phyloP scores from a whole-genome alignment of 192 early-diverging fungal genomes.

The Backusella morwellensis region DNA sequence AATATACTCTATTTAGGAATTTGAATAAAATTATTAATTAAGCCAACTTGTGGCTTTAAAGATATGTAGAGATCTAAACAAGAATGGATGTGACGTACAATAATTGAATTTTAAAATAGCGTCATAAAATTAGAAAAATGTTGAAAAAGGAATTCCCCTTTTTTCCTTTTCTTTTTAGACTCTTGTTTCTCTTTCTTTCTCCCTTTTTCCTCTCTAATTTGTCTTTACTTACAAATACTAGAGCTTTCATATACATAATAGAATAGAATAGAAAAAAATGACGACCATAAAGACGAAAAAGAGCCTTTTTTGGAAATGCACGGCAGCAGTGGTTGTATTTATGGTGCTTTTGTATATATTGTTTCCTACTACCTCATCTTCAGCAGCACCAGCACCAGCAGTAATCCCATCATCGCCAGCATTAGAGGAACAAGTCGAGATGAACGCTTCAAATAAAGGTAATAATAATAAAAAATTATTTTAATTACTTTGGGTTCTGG shows the following conservation, averaged over 20 bases:
- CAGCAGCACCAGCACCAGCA: background rate
- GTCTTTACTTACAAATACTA: background rate
- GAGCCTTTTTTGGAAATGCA: constrained; percentile 1
- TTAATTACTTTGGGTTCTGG: background rate
- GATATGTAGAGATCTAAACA: background rate
- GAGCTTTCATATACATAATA: background rate
- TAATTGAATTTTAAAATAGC: background rate
- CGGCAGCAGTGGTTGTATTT: background rate
- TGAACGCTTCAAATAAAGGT: constrained; percentile 2
- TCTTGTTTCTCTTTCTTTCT: background rate
- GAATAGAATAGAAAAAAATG: background rate
- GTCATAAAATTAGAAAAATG: background rate
- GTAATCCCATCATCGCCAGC: background rate
- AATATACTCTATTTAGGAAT: too few relatives aligned
- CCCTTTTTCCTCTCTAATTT: background rate
- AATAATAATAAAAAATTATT: background rate
- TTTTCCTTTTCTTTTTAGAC: background rate
- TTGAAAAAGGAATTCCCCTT: background rate
- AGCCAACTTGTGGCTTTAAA: background rate
- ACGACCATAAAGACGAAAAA: constrained; percentile 8
- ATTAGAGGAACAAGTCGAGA: background rate
- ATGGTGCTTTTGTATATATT: constrained; percentile 5
- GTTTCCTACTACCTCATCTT: background rate
- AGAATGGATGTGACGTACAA: background rate
- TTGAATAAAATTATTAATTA: background rate